These are phyloP conservation scores for Wickerhamiella sergipiensis DNA, from an alignment of 805 yeast genomes.

Conservation along the genomic window DNA sequence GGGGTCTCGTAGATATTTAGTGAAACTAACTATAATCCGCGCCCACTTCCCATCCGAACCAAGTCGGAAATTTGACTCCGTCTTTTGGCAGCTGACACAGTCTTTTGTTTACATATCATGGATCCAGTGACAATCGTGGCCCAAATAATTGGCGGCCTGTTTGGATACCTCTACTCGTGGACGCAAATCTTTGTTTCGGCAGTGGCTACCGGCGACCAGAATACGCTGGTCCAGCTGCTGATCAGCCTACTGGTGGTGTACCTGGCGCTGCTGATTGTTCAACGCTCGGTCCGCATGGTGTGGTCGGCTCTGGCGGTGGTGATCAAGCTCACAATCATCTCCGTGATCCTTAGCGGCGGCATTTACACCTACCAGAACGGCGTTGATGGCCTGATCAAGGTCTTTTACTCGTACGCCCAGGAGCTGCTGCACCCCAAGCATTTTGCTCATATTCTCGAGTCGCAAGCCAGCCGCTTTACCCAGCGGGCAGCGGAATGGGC, in stretches of 20 bases:
- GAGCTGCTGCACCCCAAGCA: not conserved
- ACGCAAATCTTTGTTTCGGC: conserved; percentile 6
- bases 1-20: no score
- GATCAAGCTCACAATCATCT: conserved; percentile 12
- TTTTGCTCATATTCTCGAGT: not conserved
- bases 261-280: conserved; percentile 15
- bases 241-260: conserved; percentile 16
- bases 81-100: not conserved
- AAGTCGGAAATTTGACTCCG: no score
- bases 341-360: conserved; percentile 7
- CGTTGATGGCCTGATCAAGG: not conserved
- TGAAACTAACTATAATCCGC: no score
- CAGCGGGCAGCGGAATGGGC: not conserved
- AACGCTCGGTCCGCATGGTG: conserved; percentile 16
- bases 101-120: not conserved
- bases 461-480: not conserved
- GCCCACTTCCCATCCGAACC: no score
- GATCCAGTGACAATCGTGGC: not conserved
- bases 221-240: conserved; percentile 9
- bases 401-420: not conserved
- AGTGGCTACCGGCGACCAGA: conserved; percentile 9
- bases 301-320: conserved; percentile 12
- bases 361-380: conserved; percentile 10
- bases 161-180: conserved; percentile 7
- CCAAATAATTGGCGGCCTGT: not conserved